Percentiles rank a stretch among this genome's conserved stretches.
These are phyloP conservation scores for Auricularia sp. DNA, from an alignment of 768 basidiomycete genomes.

Conservation along the genomic window DNA sequence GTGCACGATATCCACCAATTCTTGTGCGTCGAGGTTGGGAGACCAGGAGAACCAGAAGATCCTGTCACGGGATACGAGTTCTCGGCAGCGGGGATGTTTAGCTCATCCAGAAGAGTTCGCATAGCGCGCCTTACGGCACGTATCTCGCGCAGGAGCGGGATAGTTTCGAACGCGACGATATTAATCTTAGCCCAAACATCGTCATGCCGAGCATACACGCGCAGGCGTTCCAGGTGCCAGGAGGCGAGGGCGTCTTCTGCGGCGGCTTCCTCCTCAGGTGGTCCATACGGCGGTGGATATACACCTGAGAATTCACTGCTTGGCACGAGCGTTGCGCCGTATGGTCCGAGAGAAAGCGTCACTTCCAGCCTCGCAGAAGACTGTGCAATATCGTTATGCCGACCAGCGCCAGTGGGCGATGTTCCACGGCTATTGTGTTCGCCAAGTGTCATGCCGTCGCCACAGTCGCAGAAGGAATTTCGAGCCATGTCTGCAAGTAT, in stretches of 20 bases:
- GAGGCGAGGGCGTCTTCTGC: slow-evolving; percentile 43
- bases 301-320: slow-evolving; percentile 60
- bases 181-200: slow-evolving; percentile 49
- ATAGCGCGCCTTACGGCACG: slow-evolving; percentile 57
- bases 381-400: background rate
- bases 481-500: slow-evolving; percentile 41
- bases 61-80: background rate
- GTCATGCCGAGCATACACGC: slow-evolving; percentile 38
- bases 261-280: slow-evolving; percentile 22
- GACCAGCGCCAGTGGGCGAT: slow-evolving; percentile 6
- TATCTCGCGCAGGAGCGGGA: slow-evolving; percentile 59
- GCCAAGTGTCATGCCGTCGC: background rate
- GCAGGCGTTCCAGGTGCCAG: slow-evolving; percentile 58
- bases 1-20: slow-evolving; percentile 71
- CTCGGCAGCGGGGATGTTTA: slow-evolving; percentile 11
- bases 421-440: background rate
- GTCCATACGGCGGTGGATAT: slow-evolving; percentile 68
- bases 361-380: slow-evolving; percentile 28
- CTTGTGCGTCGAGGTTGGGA: slow-evolving; percentile 28
- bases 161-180: slow-evolving; percentile 67
- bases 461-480: background rate
- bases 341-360: slow-evolving; percentile 66
- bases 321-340: slow-evolving; percentile 53
- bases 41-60: too few species aligned
- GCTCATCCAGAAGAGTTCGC: slow-evolving; percentile 21